Evolutionary conservation across 2,329 filamentous ascomycete genomes (phyloP).

Genomic region (Apiospora koreana): DNA sequence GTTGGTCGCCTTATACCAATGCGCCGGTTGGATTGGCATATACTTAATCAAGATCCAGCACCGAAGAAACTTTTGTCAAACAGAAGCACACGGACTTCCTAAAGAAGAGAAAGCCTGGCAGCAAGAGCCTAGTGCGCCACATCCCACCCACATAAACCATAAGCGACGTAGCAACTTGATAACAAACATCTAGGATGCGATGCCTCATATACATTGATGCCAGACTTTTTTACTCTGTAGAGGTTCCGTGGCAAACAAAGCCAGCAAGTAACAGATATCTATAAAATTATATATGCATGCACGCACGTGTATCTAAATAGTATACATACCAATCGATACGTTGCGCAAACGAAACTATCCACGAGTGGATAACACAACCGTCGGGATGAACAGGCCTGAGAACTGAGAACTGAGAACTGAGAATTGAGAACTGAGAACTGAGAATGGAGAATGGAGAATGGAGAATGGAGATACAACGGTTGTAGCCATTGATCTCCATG

Average conservation of each 20-base stretch:
- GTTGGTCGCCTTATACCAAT: background rate
- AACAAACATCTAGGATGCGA: background rate
- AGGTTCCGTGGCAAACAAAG: no score
- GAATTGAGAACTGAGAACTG: no score
- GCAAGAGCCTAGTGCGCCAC: background rate
- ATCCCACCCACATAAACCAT: no score
- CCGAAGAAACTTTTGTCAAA: conserved; percentile 8
- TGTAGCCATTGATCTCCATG: background rate
- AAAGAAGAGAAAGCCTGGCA: background rate
- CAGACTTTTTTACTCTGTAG: no score
- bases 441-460: background rate
- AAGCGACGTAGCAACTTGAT: background rate
- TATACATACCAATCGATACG: background rate
- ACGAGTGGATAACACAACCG: background rate
- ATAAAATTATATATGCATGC: no score
- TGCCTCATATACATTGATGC: background rate
- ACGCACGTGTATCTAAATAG: no score
- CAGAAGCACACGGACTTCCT: background rate
- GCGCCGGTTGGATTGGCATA: background rate
- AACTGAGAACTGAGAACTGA: background rate
- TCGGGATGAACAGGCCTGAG: background rate
- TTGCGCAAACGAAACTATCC: background rate
- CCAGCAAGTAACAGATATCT: no score
- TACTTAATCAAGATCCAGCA: background rate
- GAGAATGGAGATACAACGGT: background rate